These are phyloP conservation scores for Lyophyllum semitale DNA, from an alignment of 768 basidiomycete genomes.

Conservation along the genomic window DNA sequence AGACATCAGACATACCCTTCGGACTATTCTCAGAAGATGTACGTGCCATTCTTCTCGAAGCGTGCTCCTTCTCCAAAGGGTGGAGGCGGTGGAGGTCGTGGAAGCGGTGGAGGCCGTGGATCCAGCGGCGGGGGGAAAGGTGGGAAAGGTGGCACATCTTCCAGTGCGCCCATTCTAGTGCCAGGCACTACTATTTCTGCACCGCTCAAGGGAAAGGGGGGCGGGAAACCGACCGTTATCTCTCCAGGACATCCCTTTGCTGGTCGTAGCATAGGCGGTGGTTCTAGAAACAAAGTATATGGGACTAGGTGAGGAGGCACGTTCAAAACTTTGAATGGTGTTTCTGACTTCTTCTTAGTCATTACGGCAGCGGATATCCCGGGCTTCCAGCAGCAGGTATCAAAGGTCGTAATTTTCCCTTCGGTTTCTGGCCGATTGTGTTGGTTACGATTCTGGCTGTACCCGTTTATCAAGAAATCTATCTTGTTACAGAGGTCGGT, in stretches of 20 bases:
- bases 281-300: conserved; percentile 35
- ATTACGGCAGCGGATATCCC: conserved; percentile 59
- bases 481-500: background rate
- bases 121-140: too few species aligned
- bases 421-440: conserved; percentile 42
- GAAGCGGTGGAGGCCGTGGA: background rate
- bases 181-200: background rate
- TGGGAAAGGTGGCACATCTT: background rate
- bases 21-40: background rate
- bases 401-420: conserved; percentile 49
- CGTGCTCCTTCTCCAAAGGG: background rate
- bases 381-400: conserved; percentile 39
- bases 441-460: background rate
- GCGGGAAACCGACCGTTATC: conserved; percentile 25
- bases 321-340: background rate
- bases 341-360: background rate
- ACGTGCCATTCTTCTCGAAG: background rate
- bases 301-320: conserved; percentile 37
- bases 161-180: background rate
- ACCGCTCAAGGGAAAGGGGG: conserved; percentile 17
- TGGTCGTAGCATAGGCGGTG: conserved; percentile 46
- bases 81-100: too few species aligned
- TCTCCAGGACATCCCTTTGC: conserved; percentile 35
- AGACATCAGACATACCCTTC: too few species aligned
- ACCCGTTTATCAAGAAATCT: background rate